Base-by-base conservation (phyloP, 2,329 filamentous ascomycete genomes). In the Cordyceps javanica region DNA sequence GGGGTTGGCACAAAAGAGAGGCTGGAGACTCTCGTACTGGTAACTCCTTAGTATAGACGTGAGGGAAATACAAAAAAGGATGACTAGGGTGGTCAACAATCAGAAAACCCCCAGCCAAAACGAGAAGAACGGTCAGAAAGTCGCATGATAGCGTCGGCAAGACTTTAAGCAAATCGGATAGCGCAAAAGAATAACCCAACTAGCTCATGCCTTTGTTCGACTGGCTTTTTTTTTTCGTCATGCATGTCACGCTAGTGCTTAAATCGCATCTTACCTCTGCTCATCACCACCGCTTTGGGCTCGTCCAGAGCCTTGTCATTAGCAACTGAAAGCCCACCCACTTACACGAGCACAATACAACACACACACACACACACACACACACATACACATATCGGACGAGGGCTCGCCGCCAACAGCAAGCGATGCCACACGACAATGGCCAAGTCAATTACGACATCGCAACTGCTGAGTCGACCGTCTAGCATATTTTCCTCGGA, bases 181-280 rank as follows among this genome's bases (percentile, higher is more conserved):
- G n/a, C n/a, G 30, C 6, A 32, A 6, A 32, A 32, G 30, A 6
- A 11, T 6, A 32, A 32, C 30, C 11, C 30, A 32, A 32, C 6
- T 6, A 32, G 6, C 30, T 32, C 30, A n/a, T n/a, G n/a, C n/a
- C n/a, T n/a, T n/a, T n/a, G n/a, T n/a, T 7, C 16, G 19, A 41
- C n/a, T 10, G 10, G 38, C 19, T 10, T 10, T 19, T 41, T 23
- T 10, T 41, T 41, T 23, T 19, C 21, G 38, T 16, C 8, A 19
- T 19, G 21, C 23, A 44, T 11, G n/a, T 19, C 25, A n/a, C 50
- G 25, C 36, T 53, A 54, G 51, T 54, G 38, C 21, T 25, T 14
- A 23, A 45, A 54, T 54, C 51, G 39, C 51, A 45, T 54, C 51
- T 54, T 28, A n/a, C n/a, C n/a, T n/a, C n/a, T n/a, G 39, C 28